Evolutionary conservation across 2,329 filamentous ascomycete genomes (phyloP).

Genomic region (Fusarium sp.): DNA sequence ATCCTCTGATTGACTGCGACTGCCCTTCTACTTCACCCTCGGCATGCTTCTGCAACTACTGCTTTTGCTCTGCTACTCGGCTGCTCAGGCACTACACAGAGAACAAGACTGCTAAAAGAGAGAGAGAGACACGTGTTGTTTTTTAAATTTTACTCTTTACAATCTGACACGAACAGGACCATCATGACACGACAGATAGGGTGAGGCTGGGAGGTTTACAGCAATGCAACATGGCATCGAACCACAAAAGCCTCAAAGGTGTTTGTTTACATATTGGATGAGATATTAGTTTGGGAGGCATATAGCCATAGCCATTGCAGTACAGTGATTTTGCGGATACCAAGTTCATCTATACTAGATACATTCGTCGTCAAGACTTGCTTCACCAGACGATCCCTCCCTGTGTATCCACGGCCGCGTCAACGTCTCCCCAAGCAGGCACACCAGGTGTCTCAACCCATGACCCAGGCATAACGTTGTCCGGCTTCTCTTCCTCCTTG

Average conservation of each 20-base stretch:
- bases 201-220: neutral
- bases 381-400: slow-evolving; percentile 39
- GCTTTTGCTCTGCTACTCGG: slow-evolving; percentile 27
- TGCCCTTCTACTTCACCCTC: slow-evolving; percentile 31
- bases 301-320: slow-evolving; percentile 21
- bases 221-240: slow-evolving; percentile 8
- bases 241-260: slow-evolving; percentile 4
- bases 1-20: slow-evolving; percentile 46
- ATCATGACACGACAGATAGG: slow-evolving; percentile 18
- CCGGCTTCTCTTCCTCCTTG: neutral
- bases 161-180: slow-evolving; percentile 30
- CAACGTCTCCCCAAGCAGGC: slow-evolving; percentile 47
- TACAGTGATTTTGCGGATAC: slow-evolving; percentile 38
- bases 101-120: slow-evolving; percentile 3
- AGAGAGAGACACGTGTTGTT: slow-evolving; percentile 14
- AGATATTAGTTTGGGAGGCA: slow-evolving; percentile 16
- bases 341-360: slow-evolving; percentile 31
- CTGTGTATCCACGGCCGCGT: slow-evolving; percentile 48
- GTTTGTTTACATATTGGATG: slow-evolving; percentile 12
- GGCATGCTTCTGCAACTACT: slow-evolving; percentile 29
- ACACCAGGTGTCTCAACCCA: slow-evolving; percentile 38
- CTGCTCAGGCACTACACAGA: slow-evolving; percentile 19
- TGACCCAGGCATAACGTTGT: slow-evolving; percentile 50
- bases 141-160: neutral
- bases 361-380: slow-evolving; percentile 13